These are phyloP conservation scores for Rhododendron kiyosumense DNA, from an alignment of 148 eudicot genomes.

Conservation along the genomic window DNA sequence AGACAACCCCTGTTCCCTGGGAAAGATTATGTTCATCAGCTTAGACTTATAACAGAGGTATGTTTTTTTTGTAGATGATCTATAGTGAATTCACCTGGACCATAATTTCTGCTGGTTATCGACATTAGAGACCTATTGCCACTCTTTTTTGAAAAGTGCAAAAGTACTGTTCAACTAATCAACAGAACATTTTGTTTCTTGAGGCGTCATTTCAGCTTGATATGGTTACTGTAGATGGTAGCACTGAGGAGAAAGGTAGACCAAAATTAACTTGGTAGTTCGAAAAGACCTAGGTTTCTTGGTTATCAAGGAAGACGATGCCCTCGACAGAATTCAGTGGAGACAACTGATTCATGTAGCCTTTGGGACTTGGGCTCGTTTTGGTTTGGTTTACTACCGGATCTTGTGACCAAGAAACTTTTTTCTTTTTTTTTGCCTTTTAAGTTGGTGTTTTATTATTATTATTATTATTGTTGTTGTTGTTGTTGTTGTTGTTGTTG, in stretches of 20 bases:
- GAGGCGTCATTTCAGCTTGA: neutral
- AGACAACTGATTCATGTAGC: neutral
- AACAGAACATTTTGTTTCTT: neutral
- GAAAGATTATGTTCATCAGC: conserved; percentile 77
- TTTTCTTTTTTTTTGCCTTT: neutral
- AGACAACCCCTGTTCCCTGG: conserved; percentile 82
- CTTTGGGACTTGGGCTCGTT: neutral
- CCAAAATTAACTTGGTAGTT: neutral
- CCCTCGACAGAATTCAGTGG: neutral
- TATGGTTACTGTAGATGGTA: neutral
- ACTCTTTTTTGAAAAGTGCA: neutral
- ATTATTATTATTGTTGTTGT: too few species aligned
- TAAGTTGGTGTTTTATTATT: too few species aligned
- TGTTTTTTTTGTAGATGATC: neutral
- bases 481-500: too few species aligned
- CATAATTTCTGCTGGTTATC: neutral
- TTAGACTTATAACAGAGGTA: conserved; percentile 83
- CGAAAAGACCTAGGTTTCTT: neutral
- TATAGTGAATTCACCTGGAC: neutral
- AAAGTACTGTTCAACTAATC: neutral
- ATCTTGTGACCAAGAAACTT: neutral
- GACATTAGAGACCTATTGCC: neutral
- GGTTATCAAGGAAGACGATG: neutral
- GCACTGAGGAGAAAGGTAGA: neutral
- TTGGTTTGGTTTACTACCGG: neutral